Evolutionary conservation across 2,329 filamentous ascomycete species (phyloP).

Genomic region (Zalaria sp.): DNA sequence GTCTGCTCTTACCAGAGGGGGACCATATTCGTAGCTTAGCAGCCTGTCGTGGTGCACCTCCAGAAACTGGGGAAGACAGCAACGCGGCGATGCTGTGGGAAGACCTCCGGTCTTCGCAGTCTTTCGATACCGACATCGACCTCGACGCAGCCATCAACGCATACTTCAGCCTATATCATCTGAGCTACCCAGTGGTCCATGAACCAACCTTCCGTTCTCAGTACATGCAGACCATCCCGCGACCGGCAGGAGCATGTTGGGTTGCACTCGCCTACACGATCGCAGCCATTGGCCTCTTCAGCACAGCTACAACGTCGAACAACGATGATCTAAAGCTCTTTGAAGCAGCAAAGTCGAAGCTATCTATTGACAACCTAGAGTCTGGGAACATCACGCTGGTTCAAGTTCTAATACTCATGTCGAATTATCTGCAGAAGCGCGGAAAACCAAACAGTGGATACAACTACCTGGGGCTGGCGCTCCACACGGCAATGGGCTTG

Average conservation of each 20-base stretch:
- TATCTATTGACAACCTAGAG: conserved; percentile 34
- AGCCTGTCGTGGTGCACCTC: no score
- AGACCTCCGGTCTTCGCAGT: no score
- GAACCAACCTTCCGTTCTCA: conserved; percentile 34
- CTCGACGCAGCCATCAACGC: conserved; percentile 14
- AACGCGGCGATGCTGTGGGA: no score
- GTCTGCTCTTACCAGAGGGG: not conserved
- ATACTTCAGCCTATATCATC: conserved; percentile 33
- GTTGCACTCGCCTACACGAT: conserved; percentile 32
- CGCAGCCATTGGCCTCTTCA: conserved; percentile 30
- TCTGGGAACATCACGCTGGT: conserved; percentile 35
- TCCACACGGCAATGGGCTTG: conserved; percentile 35
- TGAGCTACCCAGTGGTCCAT: conserved; percentile 33
- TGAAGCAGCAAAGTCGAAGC: conserved; percentile 29
- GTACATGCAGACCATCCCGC: conserved; percentile 28
- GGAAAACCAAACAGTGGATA: conserved; percentile 38
- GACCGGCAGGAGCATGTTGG: conserved; percentile 28
- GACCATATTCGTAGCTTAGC: no score
- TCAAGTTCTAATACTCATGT: conserved; percentile 31
- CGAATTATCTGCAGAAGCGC: conserved; percentile 36
- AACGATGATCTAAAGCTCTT: conserved; percentile 29
- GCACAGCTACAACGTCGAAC: conserved; percentile 18
- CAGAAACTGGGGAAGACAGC: no score
- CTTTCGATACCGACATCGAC: no score
- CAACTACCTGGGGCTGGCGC: conserved; percentile 34